A percentile compares a stretch with the other conserved stretches of the same genome.
Conservation (phyloP, 495 filamentous ascomycete species). For the Cudoniella acicularis region DNA sequence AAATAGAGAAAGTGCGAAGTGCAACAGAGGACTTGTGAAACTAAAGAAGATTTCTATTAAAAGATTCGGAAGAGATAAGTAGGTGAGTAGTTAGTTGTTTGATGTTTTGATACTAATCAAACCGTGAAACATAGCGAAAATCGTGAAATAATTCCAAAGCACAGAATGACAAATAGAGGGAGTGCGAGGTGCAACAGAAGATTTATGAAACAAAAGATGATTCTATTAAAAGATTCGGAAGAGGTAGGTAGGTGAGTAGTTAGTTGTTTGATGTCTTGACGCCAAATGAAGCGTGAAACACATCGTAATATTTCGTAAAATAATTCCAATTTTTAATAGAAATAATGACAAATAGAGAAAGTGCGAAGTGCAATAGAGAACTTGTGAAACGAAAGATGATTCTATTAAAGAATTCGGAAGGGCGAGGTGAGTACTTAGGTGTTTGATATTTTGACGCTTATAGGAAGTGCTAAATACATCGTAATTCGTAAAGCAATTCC, state of each 20-base stretch:
- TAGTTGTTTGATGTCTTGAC: background rate
- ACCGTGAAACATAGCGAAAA: background rate
- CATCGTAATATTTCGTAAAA: too few relatives aligned
- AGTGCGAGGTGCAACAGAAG: background rate
- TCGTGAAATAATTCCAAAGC: too few relatives aligned
- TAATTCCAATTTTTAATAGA: too few relatives aligned
- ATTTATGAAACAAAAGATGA: background rate
- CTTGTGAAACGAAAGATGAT: background rate
- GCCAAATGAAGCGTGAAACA: background rate
- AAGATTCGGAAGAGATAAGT: too few relatives aligned
- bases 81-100: too few relatives aligned
- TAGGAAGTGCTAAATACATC: background rate
- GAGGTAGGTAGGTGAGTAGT: too few relatives aligned
- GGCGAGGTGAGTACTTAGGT: too few relatives aligned
- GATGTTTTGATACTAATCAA: background rate
- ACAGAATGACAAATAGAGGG: background rate
- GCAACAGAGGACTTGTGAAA: background rate
- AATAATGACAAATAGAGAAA: background rate
- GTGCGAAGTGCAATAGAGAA: background rate
- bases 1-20: background rate
- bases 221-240: background rate
- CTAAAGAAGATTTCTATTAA: background rate
- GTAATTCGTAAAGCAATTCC: too few relatives aligned
- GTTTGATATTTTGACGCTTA: background rate
- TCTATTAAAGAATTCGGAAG: background rate